phyloP scores from a whole-genome alignment of 2,329 filamentous ascomycete genomes.

The Sclerotinia trifoliorum region DNA sequence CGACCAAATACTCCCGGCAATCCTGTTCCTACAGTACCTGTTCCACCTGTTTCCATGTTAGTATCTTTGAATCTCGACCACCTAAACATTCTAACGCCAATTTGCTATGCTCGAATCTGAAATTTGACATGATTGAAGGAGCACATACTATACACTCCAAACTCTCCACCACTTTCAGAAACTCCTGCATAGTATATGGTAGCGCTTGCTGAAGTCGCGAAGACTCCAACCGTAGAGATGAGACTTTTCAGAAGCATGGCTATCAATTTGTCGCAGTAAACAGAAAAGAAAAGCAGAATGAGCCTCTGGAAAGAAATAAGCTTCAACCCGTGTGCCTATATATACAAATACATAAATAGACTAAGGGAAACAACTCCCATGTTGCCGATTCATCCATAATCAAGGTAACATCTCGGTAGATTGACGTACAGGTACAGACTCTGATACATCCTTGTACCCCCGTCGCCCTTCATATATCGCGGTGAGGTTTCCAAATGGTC shows the following conservation, averaged over 20 bases:
- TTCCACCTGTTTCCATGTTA: constrained; percentile 27
- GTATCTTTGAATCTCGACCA: neutral
- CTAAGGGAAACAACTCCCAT: constrained; percentile 2
- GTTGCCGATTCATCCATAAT: neutral
- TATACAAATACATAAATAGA: neutral
- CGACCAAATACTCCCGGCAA: constrained; percentile 51
- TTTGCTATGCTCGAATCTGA: neutral
- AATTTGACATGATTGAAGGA: neutral
- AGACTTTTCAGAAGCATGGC: constrained; percentile 14
- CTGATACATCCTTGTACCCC: neutral
- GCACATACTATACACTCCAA: constrained; percentile 45
- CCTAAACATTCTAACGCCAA: neutral
- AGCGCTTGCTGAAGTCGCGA: constrained; percentile 31
- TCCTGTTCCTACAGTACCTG: constrained; percentile 43
- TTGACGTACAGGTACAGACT: no score
- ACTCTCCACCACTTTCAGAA: constrained; percentile 49
- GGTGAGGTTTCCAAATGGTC: neutral
- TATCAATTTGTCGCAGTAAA: neutral
- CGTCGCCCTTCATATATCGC: neutral
- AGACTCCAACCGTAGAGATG: constrained; percentile 1
- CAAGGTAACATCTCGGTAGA: neutral
- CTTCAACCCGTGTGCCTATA: neutral
- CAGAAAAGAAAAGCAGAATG: neutral
- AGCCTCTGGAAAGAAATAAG: neutral
- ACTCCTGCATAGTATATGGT: constrained; percentile 51